A percentile compares a stretch with the other conserved stretches of the same genome.
Conservation (phyloP, 2,329 filamentous ascomycete species). For the Talaromyces verruculosus region DNA sequence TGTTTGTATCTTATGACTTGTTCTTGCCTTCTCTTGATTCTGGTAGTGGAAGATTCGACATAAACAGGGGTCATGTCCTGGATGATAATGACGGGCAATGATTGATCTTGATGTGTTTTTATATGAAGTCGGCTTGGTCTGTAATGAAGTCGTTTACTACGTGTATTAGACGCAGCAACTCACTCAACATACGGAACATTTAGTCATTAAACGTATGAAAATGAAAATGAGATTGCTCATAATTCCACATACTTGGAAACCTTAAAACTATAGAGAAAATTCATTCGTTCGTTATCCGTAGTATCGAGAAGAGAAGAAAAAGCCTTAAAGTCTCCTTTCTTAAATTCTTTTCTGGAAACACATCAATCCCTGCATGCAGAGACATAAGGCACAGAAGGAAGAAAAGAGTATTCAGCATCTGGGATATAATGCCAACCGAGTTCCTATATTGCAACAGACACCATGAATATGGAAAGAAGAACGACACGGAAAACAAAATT, state of each 20-base stretch:
- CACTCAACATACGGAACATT: neutral
- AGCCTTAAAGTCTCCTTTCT: neutral
- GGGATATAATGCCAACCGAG: conserved; percentile 19
- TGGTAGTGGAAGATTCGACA: neutral
- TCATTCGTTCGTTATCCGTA: conserved; percentile 5
- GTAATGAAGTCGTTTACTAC: neutral
- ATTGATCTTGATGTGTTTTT: neutral
- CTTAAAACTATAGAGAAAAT: neutral
- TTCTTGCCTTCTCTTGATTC: neutral
- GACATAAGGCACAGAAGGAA: conserved; percentile 3
- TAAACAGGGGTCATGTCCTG: neutral
- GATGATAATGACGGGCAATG: neutral
- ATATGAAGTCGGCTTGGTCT: neutral
- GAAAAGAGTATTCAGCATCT: conserved; percentile 8
- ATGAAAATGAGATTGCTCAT: neutral
- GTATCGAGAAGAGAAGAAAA: neutral
- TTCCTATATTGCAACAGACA: conserved; percentile 17
- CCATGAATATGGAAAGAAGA: conserved; percentile 1
- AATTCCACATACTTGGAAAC: neutral
- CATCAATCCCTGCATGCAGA: conserved; percentile 7
- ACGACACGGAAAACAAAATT: conserved; percentile 1
- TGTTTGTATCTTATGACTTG: neutral
- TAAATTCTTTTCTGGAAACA: neutral
- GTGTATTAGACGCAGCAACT: neutral
- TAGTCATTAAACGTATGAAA: neutral